Base-by-base conservation (phyloP, 1,139 yeast genomes). In the Sugiyamaella pinicola region DNA sequence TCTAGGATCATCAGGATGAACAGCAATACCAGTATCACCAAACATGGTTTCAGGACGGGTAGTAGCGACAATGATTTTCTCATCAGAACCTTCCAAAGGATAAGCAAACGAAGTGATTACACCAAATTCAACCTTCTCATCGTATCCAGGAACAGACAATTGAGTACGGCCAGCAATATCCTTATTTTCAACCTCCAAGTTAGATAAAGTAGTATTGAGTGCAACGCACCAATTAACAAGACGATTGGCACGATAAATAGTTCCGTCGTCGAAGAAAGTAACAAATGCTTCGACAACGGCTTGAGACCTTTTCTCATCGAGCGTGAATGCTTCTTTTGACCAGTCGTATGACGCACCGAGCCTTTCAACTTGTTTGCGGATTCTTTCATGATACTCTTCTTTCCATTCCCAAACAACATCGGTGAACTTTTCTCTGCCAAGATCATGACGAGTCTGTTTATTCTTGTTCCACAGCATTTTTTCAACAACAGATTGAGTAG, bases 371-470 rank as follows among this genome's bases (percentile, higher is more conserved):
- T 93, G 99, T 60, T 78, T 73, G 75, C 87, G 87, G 70, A 93
- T 93, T 64, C 87, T 85, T 56, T 71, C 73, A 66, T 93, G 98
- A 75, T 93, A 95, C 58, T 86, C 91, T 60, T 90, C 96, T 72
- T 95, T 93, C 99, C 99, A 95, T 65, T 89, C 96, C 98, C 98
- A 91, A 40, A 93, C 97, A 68, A 87, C 85, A 46, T 80, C 85
- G 56, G 88, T 75, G 64, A 93, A 93, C 63, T 83, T 84, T 68
- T 91, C 97, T 74, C 99, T 87, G 56, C 97, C 96, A 60, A 81
- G 84, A 69, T 93, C 98, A 69, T 93, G 96, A 76, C 98, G 86
- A 52, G 99, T 89, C 70, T 86, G 81, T 74, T 84, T 80, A 69
- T 89, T 91, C 63, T 82, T 82, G 53, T 88, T 87, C 96, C 96